Conservation (phyloP, 2,329 filamentous ascomycete genomes). For the Rhynchosporium secalis region DNA sequence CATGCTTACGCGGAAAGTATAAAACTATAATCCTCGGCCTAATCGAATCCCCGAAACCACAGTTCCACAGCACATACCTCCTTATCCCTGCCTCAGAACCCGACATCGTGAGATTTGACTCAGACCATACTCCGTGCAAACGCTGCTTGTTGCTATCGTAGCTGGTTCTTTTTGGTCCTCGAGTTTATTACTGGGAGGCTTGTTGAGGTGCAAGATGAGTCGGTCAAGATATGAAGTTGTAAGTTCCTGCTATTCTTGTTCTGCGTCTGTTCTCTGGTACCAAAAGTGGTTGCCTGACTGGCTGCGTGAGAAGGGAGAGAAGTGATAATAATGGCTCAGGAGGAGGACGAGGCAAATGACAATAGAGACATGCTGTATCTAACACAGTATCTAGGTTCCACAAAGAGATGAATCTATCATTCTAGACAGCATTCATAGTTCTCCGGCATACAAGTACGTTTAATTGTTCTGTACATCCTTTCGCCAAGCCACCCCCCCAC, state of each 20-base stretch:
- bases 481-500: neutral
- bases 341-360: neutral
- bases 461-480: neutral
- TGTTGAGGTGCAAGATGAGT: conserved; percentile 27
- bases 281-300: conserved; percentile 18
- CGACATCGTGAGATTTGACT: conserved; percentile 3
- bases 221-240: conserved; percentile 34
- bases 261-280: neutral
- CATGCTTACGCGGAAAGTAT: conserved; percentile 22
- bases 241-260: conserved; percentile 15
- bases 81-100: conserved; percentile 13
- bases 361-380: neutral
- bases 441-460: conserved; percentile 15
- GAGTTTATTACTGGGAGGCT: neutral
- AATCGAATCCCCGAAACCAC: conserved; percentile 12
- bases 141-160: neutral
- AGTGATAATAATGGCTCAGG: neutral
- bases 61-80: neutral
- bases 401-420: conserved; percentile 31
- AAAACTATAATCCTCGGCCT: conserved; percentile 20
- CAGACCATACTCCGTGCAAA: conserved; percentile 1
- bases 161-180: neutral
- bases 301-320: neutral
- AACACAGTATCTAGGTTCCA: conserved; percentile 25
- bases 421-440: conserved; percentile 29